phyloP scores from a whole-genome alignment of 495 filamentous ascomycete genomes.

The Halenospora varia region DNA sequence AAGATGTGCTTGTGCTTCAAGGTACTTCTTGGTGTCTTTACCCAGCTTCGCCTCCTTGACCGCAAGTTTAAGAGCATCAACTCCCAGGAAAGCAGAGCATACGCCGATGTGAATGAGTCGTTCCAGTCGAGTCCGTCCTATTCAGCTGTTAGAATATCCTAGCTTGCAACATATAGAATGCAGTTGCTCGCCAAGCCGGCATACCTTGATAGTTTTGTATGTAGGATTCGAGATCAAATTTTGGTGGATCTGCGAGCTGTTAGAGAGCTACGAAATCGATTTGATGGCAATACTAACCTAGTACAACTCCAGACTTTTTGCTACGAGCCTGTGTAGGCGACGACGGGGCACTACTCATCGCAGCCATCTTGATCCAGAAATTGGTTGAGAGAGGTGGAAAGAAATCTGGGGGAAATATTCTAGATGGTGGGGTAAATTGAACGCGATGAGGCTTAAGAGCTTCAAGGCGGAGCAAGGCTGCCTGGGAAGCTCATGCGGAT shows the following conservation, averaged over 20 bases:
- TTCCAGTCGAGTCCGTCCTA: constrained; percentile 56
- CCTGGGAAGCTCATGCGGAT: neutral
- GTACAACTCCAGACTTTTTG: constrained; percentile 36
- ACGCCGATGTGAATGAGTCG: constrained; percentile 78
- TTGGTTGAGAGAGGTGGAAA: neutral
- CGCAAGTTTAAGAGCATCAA: constrained; percentile 78
- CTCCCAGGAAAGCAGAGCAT: constrained; percentile 67
- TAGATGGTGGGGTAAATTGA: neutral
- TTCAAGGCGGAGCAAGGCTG: neutral
- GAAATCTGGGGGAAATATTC: neutral
- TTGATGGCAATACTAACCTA: constrained; percentile 29
- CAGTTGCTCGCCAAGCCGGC: neutral
- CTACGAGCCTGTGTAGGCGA: constrained; percentile 18
- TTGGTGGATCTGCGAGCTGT: constrained; percentile 63
- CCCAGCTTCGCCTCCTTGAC: constrained; percentile 72
- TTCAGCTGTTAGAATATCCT: too few relatives aligned
- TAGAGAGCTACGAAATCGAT: neutral
- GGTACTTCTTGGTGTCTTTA: constrained; percentile 68
- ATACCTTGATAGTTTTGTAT: constrained; percentile 86
- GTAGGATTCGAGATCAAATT: constrained; percentile 90
- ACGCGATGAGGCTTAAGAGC: neutral
- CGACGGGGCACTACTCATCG: constrained; percentile 4
- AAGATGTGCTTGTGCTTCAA: constrained; percentile 61
- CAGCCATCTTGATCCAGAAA: constrained; percentile 14
- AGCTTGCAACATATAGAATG: too few relatives aligned